Evolutionary conservation across 352 stramenopile genomes (phyloP).

Genomic region (Nothophytophthora sp.): DNA sequence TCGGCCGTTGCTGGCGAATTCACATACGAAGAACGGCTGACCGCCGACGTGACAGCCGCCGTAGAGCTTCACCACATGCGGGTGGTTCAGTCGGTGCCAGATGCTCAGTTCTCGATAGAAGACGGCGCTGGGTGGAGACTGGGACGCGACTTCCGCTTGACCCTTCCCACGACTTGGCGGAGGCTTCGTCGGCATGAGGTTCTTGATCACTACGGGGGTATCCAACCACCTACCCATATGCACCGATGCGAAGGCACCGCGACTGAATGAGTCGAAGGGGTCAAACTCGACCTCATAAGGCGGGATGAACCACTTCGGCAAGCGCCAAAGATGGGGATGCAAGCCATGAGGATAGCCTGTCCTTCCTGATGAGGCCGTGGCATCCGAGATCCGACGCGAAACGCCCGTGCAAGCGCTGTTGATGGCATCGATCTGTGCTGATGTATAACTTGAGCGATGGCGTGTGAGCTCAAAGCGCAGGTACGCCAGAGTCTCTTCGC

Average conservation of each 20-base stretch:
- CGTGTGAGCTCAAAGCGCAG: constrained; percentile 31
- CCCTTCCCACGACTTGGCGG: neutral
- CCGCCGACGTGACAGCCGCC: constrained; percentile 26
- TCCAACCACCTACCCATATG: constrained; percentile 18
- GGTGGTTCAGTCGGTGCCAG: constrained; percentile 30
- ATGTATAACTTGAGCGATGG: constrained; percentile 23
- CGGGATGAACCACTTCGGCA: constrained; percentile 17
- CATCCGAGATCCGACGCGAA: constrained; percentile 16
- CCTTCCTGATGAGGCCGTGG: neutral
- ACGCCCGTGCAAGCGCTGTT: constrained; percentile 13
- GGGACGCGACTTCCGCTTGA: neutral
- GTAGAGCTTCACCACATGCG: constrained; percentile 33
- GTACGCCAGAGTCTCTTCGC: constrained; percentile 27
- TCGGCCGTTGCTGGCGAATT: constrained; percentile 11
- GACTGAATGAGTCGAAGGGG: constrained; percentile 2
- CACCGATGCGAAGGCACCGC: constrained; percentile 16
- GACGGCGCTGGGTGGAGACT: neutral
- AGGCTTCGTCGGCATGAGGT: constrained; percentile 5
- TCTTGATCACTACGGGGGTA: constrained; percentile 27
- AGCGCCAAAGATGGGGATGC: constrained; percentile 13
- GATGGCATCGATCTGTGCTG: constrained; percentile 21
- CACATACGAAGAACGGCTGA: constrained; percentile 27
- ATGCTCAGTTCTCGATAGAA: constrained; percentile 21
- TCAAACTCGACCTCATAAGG: constrained; percentile 21
- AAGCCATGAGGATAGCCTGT: neutral